Evolutionary conservation across 305 asterid species (phyloP), one percentile per base, ranked within the genome.

Genomic region (Ilex paraguariensis): DNA sequence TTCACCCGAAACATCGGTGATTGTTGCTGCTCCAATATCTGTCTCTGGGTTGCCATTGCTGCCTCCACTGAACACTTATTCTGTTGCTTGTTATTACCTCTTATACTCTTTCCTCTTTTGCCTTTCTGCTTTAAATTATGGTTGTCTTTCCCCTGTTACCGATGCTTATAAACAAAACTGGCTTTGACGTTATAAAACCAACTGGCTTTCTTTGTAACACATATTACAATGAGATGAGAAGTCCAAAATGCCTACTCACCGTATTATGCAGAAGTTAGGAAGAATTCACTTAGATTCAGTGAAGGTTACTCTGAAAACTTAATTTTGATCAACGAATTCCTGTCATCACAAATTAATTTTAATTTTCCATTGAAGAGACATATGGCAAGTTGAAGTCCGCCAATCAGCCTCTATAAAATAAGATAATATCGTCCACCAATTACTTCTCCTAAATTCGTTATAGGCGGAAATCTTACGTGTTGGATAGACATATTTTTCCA

Each of bases 1-100:
- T 73, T 76, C 66, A 74, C 46, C 42, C 75, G 70, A 68, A 70
- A 49, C 82, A 75, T 71, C 54, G 64, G 78, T 15, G 59, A 6
- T 5, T 70, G 63, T 32, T 49, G 72, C 32, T 69, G 73, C 21
- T 74, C 72, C 59, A 66, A 56, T 1, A 3, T n/a, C 45, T 66
- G 84, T 59, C 71, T 77, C 14, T 71, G 69, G 45, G 76, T 73
- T 39, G 83, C 68, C 87, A 79, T 85, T 56, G 49, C 51, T 3
- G 51, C 51, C n/a, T 46, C 51, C 51, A 46, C 3, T 2, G n/a
- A 46, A 46, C 3, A 3, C 51, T 13, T 46, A 3, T n/a, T n/a
- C n/a, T 8, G 3, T 46, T 46, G 3, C n/a, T 46, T 46, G n/a
- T n/a, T 3, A 46, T 10, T 46, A 46, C 36, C 45, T 63, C 65